These are phyloP conservation scores for Populus hybrid DNA, from an alignment of 441 rosid species.

Conservation along the genomic window DNA sequence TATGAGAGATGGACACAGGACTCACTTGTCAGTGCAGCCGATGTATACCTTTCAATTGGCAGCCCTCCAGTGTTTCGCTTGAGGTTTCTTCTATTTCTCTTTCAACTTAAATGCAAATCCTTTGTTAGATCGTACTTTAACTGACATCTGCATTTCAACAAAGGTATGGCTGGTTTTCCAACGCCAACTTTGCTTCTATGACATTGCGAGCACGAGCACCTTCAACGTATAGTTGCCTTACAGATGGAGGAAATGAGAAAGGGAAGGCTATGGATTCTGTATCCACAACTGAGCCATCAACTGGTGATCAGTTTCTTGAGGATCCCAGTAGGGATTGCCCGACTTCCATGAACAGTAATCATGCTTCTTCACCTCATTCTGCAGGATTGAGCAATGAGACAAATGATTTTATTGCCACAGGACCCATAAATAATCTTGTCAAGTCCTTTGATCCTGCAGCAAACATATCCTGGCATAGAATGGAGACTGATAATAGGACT, in stretches of 20 bases:
- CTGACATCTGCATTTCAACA: slow-evolving; percentile 24
- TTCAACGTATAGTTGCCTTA: slow-evolving; percentile 30
- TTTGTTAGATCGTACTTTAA: slow-evolving; percentile 11
- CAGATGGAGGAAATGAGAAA: slow-evolving; percentile 39
- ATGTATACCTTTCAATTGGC: slow-evolving; percentile 66
- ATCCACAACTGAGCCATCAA: slow-evolving; percentile 30
- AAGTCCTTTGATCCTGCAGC: slow-evolving; percentile 29
- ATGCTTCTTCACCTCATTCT: slow-evolving; percentile 21
- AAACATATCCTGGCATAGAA: slow-evolving; percentile 28
- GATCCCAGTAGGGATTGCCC: slow-evolving; percentile 30
- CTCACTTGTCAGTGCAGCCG: slow-evolving; percentile 46
- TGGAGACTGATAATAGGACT: slow-evolving; percentile 26
- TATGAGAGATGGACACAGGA: slow-evolving; percentile 79
- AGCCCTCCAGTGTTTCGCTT: slow-evolving; percentile 79
- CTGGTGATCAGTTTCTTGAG: slow-evolving; percentile 33
- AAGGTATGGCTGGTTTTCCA: slow-evolving; percentile 97
- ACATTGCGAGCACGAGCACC: slow-evolving; percentile 37
- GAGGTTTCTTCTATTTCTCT: slow-evolving; percentile 51
- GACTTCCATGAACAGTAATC: slow-evolving; percentile 29
- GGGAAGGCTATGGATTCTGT: slow-evolving; percentile 31
- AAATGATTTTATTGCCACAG: slow-evolving; percentile 11
- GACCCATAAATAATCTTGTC: slow-evolving; percentile 22
- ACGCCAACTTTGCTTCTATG: slow-evolving; percentile 37
- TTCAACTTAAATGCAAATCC: slow-evolving; percentile 15
- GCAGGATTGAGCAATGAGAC: slow-evolving; percentile 22